Percentiles rank a stretch among this genome's conserved stretches.
These are phyloP conservation scores for Stereocaulon alpinum DNA, from an alignment of 495 filamentous ascomycete genomes.

Conservation along the genomic window DNA sequence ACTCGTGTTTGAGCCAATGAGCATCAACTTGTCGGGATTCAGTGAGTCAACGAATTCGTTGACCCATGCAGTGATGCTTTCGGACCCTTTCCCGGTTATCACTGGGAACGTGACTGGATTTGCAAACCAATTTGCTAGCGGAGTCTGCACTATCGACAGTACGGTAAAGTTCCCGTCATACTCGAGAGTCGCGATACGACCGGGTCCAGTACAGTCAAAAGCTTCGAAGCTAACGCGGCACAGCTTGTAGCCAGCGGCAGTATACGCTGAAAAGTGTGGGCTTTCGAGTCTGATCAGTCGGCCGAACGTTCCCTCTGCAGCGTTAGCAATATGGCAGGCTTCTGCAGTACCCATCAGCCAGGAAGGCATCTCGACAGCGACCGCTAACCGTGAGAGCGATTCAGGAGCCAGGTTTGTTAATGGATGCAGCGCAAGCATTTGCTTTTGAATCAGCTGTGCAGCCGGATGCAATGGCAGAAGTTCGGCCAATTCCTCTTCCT, in stretches of 20 bases:
- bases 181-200: neutral
- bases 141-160: neutral
- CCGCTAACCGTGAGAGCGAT: neutral
- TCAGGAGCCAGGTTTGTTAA: neutral
- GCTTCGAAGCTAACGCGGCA: conserved; percentile 1
- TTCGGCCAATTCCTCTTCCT: neutral
- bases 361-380: neutral
- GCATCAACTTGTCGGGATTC: neutral
- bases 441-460: neutral
- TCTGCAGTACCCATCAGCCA: neutral
- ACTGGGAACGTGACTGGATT: neutral
- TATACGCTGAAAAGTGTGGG: neutral
- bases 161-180: neutral
- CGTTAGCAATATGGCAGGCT: conserved; percentile 1
- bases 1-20: neutral
- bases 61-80: neutral
- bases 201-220: neutral
- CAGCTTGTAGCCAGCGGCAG: neutral
- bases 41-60: neutral
- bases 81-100: neutral
- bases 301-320: neutral
- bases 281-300: conserved; percentile 1
- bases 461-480: neutral
- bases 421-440: neutral
- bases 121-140: neutral